Conservation (phyloP, 768 basidiomycete genomes). For the Naganishia antarctica region DNA sequence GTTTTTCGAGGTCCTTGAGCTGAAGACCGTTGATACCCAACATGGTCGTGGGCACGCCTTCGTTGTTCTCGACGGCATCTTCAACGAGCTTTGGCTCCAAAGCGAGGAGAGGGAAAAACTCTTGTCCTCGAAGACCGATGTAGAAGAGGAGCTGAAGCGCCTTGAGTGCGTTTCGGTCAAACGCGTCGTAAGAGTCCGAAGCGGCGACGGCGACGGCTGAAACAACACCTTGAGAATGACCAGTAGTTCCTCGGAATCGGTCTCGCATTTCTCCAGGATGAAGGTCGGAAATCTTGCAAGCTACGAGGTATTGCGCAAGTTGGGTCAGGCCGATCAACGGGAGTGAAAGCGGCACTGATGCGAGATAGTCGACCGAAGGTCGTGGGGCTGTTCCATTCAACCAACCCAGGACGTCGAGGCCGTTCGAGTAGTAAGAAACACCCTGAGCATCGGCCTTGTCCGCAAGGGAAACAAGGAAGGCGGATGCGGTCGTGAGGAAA, state of each 20-base stretch:
- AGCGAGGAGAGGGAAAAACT: slow-evolving; percentile 86
- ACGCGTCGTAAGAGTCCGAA: slow-evolving; percentile 68
- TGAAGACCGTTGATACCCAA: slow-evolving; percentile 77
- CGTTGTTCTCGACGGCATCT: slow-evolving; percentile 84
- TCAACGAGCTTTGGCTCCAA: slow-evolving; percentile 81
- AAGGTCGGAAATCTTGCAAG: slow-evolving; percentile 68
- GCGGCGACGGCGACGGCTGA: slow-evolving; percentile 85
- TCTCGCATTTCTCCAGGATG: slow-evolving; percentile 74
- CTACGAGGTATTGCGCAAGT: slow-evolving; percentile 82
- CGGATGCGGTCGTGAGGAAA: slow-evolving; percentile 64
- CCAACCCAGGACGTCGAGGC: slow-evolving; percentile 79
- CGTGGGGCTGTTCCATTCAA: slow-evolving; percentile 65
- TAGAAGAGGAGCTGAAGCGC: slow-evolving; percentile 89
- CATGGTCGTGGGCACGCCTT: slow-evolving; percentile 92
- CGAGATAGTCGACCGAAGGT: slow-evolving; percentile 78
- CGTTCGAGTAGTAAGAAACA: slow-evolving; percentile 64
- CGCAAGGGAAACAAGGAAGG: slow-evolving; percentile 69
- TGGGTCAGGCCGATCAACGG: slow-evolving; percentile 96
- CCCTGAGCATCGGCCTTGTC: slow-evolving; percentile 56
- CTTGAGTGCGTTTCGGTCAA: slow-evolving; percentile 70
- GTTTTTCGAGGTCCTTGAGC: slow-evolving; percentile 65
- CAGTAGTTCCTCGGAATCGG: slow-evolving; percentile 78
- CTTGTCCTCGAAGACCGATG: slow-evolving; percentile 85
- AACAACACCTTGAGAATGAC: slow-evolving; percentile 95
- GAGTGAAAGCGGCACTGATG: slow-evolving; percentile 86